Percentiles rank a stretch among this genome's conserved stretches.
These are phyloP conservation scores for Cercospora brassicicola DNA, from an alignment of 2,329 filamentous ascomycete species.

Conservation along the genomic window DNA sequence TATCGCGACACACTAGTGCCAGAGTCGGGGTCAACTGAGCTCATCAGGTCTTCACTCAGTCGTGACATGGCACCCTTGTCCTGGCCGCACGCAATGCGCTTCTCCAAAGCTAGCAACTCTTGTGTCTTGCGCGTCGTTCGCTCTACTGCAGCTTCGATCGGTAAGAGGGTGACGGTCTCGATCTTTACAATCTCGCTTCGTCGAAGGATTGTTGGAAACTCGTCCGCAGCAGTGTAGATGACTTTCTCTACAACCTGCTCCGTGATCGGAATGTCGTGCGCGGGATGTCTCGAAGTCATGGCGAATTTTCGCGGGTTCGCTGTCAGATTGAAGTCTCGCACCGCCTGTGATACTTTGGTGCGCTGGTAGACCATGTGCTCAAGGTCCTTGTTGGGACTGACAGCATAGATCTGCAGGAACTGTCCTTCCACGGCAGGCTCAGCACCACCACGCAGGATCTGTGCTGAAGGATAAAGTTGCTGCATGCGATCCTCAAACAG, in stretches of 20 bases:
- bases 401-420: constrained; percentile 76
- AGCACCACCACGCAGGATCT: constrained; percentile 70
- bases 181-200: constrained; percentile 78
- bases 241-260: constrained; percentile 82
- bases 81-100: constrained; percentile 60
- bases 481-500: constrained; percentile 91
- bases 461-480: constrained; percentile 81
- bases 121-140: constrained; percentile 87
- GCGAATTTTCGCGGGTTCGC: constrained; percentile 78
- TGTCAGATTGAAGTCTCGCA: constrained; percentile 82
- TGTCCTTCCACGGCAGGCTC: constrained; percentile 82
- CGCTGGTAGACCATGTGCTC: constrained; percentile 83
- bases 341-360: constrained; percentile 75
- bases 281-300: constrained; percentile 69
- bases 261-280: constrained; percentile 60
- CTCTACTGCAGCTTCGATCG: constrained; percentile 86
- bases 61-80: constrained; percentile 63
- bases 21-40: constrained; percentile 72
- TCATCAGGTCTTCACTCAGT: constrained; percentile 72
- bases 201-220: constrained; percentile 87
- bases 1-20: constrained; percentile 79
- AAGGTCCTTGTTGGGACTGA: constrained; percentile 80
- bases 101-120: constrained; percentile 76
- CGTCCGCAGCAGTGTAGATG: constrained; percentile 77
- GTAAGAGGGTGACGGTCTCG: constrained; percentile 65